Base-by-base conservation (phyloP, 2,329 filamentous ascomycete genomes). In the Pyricularia pennisetigena region DNA sequence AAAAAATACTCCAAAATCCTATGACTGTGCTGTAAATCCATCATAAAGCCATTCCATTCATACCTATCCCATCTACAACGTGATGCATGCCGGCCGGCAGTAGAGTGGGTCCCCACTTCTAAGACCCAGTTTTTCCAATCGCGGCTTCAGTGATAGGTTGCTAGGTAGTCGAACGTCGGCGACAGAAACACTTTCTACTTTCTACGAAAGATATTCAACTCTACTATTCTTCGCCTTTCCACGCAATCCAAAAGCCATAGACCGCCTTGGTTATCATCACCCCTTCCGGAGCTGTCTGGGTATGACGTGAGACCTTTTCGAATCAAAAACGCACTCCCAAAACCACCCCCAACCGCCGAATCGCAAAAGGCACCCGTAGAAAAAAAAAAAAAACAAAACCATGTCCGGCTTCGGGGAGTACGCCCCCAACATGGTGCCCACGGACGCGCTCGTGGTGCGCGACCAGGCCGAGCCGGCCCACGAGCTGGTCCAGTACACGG, bases 321-420 rank as follows among this genome's bases (percentile, higher is more conserved):
- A 49, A 28, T 9, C 20, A n/a, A 9, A 14, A 66, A n/a, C n/a
- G n/a, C n/a, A n/a, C n/a, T 1, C 24, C 65, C 16, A 54, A 57
- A 20, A 7, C n/a, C 4, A 14, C 8, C 12, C 63, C 10, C 64
- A 24, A 57, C 3, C 24, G 8, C 23, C 24, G 16, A 64, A 20
- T 12, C 66, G 23, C 20, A 10, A 23, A 29, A 57, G 23, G 7
- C 3, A 29, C 3, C 29, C 3, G 32, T 12, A 59, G 54, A n/a
- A 20, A n/a, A 57, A 59, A 26, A 28, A 41, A 26, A 30, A 7
- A 29, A 9, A 28, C 26, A 63, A 35, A 57, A 64, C 29, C 3
- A 90, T 89, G 87, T 81, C 85, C 57, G 82, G 86, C 72, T 87
- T 90, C 71, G 82, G 82, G 71, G 85, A 88, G 67, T 90, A 89